These are phyloP conservation scores for Nematodospora anomalae DNA, from an alignment of 1,139 yeast genomes.

Conservation along the genomic window DNA sequence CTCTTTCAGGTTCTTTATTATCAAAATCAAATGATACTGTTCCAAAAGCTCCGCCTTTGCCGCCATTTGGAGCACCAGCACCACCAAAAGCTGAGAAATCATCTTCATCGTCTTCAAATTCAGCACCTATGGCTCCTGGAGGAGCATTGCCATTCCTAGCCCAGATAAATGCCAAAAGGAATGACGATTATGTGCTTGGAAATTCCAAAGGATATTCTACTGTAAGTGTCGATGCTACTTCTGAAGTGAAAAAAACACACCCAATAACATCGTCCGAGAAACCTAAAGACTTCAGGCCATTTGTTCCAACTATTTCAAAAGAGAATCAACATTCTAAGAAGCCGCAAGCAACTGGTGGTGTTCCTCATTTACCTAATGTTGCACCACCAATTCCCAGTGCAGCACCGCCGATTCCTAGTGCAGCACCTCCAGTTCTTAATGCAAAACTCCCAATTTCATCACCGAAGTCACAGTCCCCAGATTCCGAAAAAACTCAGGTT, in stretches of 20 bases:
- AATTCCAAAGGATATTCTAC: conserved; percentile 18
- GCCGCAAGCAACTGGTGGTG: no score
- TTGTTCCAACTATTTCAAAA: neutral
- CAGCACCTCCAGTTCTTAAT: conserved; percentile 14
- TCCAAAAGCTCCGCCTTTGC: conserved; percentile 24
- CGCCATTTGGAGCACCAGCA: conserved; percentile 15
- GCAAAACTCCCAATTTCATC: conserved; percentile 12
- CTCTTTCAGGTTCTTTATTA: no score
- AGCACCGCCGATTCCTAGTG: conserved; percentile 8
- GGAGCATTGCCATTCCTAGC: conserved; percentile 44
- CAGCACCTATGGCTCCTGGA: conserved; percentile 18
- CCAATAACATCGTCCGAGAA: conserved; percentile 5
- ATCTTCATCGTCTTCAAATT: conserved; percentile 15
- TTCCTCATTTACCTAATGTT: neutral
- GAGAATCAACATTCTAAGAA: no score
- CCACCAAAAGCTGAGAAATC: conserved; percentile 5
- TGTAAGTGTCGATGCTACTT: conserved; percentile 13
- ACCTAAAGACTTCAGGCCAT: neutral
- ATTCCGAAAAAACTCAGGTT: conserved; percentile 5
- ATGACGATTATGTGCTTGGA: conserved; percentile 37
- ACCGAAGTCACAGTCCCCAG: conserved; percentile 13
- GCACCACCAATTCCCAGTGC: conserved; percentile 4
- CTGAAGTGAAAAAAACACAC: neutral
- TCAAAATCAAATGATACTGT: conserved; percentile 2
- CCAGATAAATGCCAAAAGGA: conserved; percentile 42